Evolutionary conservation across 2,329 filamentous ascomycete genomes (phyloP), one percentile per base, ranked within the genome.

Genomic region (Penicillium sp.): DNA sequence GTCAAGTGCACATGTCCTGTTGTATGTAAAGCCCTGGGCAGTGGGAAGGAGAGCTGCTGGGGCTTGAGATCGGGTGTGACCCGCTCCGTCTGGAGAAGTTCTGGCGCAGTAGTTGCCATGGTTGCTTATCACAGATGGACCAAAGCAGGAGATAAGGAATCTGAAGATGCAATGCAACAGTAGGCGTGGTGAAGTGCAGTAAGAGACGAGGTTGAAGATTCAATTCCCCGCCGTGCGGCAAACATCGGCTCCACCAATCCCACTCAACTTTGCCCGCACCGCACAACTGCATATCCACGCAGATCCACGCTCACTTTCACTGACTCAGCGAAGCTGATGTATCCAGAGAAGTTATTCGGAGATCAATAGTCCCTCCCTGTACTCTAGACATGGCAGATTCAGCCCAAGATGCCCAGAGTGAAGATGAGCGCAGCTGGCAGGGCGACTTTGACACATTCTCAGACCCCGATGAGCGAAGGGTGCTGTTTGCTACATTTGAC

Each of bases 401-500:
- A 8, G 24, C 49, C 15, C 33, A 45, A 24, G 12, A 31, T 15
- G 35, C 43, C 37, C 35, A 45, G 8, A 42, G 44, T 10, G 55
- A 40, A 38, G 40, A 47, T 25, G 51, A 55, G 18, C 46, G 46
- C 37, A 62, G 56, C 43, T 87, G 84, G 83, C 72, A 72, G 29
- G 83, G 81, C 2, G 77, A 85, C 45, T 83, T 84, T 56, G 81
- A 86, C 49, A 80, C 81, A 13, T 77, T 86, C 42, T 75, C 81
- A 8, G 90, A 96, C 61, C 82, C 84, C 0, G 89, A 95, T 56
- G 92, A 98, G 72, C 77, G 83, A 42, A 79, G 79, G 53, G 89
- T 95, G 42, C 79, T 97, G 8, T 88, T 88, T 68, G 84, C 83
- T 44, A 86, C 90, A 2, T 72, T 97, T 46, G 89, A 95, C 73